Percentiles rank a stretch among this genome's conserved stretches.
Conservation (phyloP, 164 flowering plant species). For the Annona squamosa region DNA sequence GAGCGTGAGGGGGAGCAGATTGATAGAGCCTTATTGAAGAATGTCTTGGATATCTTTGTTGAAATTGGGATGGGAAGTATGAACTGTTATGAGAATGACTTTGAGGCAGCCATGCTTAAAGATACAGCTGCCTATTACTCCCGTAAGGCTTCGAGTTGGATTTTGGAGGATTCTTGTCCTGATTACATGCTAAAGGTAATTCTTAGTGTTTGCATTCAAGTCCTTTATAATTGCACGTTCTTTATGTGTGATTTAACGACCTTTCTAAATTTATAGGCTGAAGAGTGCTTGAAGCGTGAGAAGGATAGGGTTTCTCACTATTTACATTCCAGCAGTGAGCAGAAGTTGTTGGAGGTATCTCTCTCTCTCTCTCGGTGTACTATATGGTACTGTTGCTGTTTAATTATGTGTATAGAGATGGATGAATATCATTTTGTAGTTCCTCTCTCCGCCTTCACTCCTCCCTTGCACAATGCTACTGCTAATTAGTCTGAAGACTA, state of each 20-base stretch:
- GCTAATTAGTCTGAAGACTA: too few relatives aligned
- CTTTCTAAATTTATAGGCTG: slow-evolving; percentile 43
- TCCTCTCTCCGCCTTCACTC: too few relatives aligned
- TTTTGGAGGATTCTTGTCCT: slow-evolving; percentile 78
- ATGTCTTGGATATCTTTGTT: slow-evolving; percentile 70
- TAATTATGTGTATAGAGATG: too few relatives aligned
- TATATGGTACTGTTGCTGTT: not conserved
- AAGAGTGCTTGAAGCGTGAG: slow-evolving; percentile 77
- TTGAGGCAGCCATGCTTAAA: slow-evolving; percentile 54
- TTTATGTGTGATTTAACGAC: not conserved
- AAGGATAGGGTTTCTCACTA: slow-evolving; percentile 84
- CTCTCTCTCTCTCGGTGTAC: not conserved
- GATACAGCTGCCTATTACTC: slow-evolving; percentile 73
- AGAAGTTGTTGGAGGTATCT: slow-evolving; percentile 64
- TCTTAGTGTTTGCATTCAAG: not conserved
- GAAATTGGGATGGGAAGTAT: slow-evolving; percentile 79
- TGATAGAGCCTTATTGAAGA: slow-evolving; percentile 69
- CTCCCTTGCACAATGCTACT: too few relatives aligned
- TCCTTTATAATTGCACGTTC: not conserved
- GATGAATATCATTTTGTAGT: too few relatives aligned
- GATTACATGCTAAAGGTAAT: slow-evolving; percentile 71
- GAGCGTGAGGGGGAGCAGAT: slow-evolving; percentile 58
- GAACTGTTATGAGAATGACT: slow-evolving; percentile 59
- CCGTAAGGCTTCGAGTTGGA: slow-evolving; percentile 81
- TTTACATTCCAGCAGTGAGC: slow-evolving; percentile 75